Percentiles rank a stretch among this genome's conserved stretches.
phyloP scores from a whole-genome alignment of 169 alveolate species.

The Eimeria zaria region DNA sequence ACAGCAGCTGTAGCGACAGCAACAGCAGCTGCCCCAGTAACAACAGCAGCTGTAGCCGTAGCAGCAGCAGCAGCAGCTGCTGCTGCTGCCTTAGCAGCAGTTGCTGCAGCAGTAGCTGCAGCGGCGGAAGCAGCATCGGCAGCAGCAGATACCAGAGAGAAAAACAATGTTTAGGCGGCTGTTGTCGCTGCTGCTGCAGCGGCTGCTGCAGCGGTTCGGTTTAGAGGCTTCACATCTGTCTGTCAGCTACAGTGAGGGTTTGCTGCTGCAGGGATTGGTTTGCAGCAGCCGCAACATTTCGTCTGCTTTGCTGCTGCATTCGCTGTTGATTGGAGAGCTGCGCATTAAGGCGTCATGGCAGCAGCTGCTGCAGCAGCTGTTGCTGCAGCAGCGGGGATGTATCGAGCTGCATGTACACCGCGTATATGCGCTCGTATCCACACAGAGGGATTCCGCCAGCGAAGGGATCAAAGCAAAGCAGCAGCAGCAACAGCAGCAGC shows the following conservation, averaged over 20 bases:
- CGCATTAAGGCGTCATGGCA: constrained; percentile 8
- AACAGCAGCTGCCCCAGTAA: not conserved
- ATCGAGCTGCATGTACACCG: constrained; percentile 55
- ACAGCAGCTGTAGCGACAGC: not conserved
- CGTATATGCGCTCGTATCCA: constrained; percentile 21
- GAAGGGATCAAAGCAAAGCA: constrained; percentile 18
- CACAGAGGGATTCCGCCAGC: constrained; percentile 2
- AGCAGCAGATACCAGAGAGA: constrained; percentile 3
- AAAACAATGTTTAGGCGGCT: constrained; percentile 7
- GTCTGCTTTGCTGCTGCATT: constrained; percentile 41
- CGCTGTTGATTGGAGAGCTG: constrained; percentile 18
- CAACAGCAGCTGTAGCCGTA: not conserved
- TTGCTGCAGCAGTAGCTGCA: not conserved
- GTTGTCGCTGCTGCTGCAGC: constrained; percentile 22
- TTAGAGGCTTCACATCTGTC: not conserved
- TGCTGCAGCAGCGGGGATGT: constrained; percentile 52
- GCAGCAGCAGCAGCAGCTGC: not conserved
- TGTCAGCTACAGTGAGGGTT: not conserved
- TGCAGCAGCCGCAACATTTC: not conserved
- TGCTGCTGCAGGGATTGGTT: constrained; percentile 15
- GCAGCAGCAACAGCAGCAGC: constrained; percentile 73
- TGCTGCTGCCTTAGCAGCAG: not conserved
- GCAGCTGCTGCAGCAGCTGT: constrained; percentile 75
- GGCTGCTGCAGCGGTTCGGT: constrained; percentile 58
- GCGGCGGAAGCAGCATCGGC: constrained; percentile 36